Evolutionary conservation across 768 basidiomycete species (phyloP).

Genomic region (Boletus huronensis): DNA sequence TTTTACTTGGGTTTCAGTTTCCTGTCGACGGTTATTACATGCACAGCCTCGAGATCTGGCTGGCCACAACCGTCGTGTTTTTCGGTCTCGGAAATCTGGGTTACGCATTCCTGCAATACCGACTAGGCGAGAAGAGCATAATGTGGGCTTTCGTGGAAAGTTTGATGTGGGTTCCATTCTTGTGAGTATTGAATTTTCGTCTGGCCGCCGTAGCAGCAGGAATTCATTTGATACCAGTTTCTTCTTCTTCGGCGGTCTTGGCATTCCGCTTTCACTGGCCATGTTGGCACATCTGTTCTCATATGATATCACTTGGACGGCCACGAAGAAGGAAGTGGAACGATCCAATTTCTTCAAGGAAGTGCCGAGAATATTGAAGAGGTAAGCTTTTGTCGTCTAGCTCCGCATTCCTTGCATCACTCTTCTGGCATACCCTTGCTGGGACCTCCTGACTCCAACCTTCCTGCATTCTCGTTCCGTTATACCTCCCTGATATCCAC

Average conservation of each 20-base stretch:
- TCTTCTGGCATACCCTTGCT: neutral
- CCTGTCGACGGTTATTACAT: slow-evolving; percentile 74
- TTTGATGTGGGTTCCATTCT: slow-evolving; percentile 35
- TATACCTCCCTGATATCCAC: neutral
- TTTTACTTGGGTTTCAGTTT: slow-evolving; percentile 69
- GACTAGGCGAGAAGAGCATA: slow-evolving; percentile 45
- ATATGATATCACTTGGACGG: slow-evolving; percentile 56
- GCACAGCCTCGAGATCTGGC: slow-evolving; percentile 78
- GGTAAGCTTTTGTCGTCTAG: slow-evolving; percentile 15
- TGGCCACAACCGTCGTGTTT: slow-evolving; percentile 75
- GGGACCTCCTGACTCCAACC: neutral
- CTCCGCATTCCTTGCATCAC: neutral
- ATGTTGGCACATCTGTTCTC: slow-evolving; percentile 55
- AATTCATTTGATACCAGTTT: slow-evolving; percentile 26
- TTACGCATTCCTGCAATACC: slow-evolving; percentile 70
- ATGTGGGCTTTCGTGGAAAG: slow-evolving; percentile 27
- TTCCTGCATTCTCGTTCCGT: neutral
- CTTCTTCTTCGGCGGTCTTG: slow-evolving; percentile 58
- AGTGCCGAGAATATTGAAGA: slow-evolving; percentile 73
- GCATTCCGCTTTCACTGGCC: slow-evolving; percentile 50
- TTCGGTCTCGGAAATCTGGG: slow-evolving; percentile 70
- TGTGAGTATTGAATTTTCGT: slow-evolving; percentile 24
- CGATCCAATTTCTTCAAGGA: slow-evolving; percentile 89
- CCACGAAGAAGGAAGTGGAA: slow-evolving; percentile 80
- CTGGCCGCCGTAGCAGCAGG: neutral